Evolutionary conservation across 2,329 filamentous ascomycete species (phyloP), one percentile per base, ranked within the genome.

Genomic region (Clonostachys sp.): DNA sequence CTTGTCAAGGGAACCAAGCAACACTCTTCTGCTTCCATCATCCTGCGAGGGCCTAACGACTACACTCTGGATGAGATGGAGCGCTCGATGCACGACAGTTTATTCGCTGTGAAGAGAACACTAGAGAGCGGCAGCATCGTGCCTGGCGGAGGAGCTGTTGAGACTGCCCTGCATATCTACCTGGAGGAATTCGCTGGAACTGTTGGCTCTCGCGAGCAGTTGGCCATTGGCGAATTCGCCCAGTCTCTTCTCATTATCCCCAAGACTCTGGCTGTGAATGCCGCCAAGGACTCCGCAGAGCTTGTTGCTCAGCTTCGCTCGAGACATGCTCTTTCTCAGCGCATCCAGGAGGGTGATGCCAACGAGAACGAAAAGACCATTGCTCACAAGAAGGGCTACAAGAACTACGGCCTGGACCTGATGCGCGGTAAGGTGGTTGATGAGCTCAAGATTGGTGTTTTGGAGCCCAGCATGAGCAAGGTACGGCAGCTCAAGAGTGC

Each of bases 31-130:
- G 91, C 94, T 33, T 99, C 94, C 16, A 91, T 96, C 68, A 95
- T 99, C 57, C 87, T 99, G 46, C 89, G 94, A 50, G 94, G 94
- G 42, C 80, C 94, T 57, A 97, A 99, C 71, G 94, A 99, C 69
- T 97, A 88, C 73, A 89, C 90, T 51, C 83, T 99, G 33, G 94
- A 99, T 62, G 94, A 99, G 78, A 99, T 97, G 92, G 94, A 99
- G 78, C 88, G 94, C 55, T 97, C 94, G 2, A 84, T 99, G 16
- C 94, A 99, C 73, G 94, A 99, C 71, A 95, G 92, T 13, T 79
- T 99, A 42, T 96, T 89, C 56, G 94, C 94, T 42, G 91, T 99
- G 54, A 99, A 99, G 84, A 84, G 94, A 58, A 96, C 94, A 4
- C 78, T 99, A 8, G 94, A 99, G 74, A 96, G 90, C 62, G 94